These are phyloP conservation scores for Ceratobasidium sp. DNA, from an alignment of 1,284 basidiomycete genomes.

Conservation along the genomic window DNA sequence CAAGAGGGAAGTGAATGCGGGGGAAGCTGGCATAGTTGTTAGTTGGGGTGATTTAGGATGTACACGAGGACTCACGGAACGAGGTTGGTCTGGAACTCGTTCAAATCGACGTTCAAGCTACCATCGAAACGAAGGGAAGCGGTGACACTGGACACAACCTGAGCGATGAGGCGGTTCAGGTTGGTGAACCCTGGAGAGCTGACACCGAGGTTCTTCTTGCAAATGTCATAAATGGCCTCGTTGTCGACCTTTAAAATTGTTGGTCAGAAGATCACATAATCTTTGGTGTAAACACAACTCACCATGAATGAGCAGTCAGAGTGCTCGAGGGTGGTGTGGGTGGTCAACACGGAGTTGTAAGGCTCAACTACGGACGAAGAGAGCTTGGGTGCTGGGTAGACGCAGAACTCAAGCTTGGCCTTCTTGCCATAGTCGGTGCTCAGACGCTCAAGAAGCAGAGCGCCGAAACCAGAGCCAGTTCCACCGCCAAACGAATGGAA, in stretches of 20 bases:
- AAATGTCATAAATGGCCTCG: constrained; percentile 99
- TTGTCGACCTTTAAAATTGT: constrained; percentile 83
- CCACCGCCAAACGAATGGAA: constrained; percentile 99
- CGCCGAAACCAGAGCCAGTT: constrained; percentile 98
- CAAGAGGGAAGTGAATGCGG: constrained; percentile 98
- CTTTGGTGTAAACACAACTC: too few species aligned
- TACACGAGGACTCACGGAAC: constrained; percentile 75
- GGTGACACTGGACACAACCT: constrained; percentile 97
- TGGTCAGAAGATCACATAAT: too few species aligned
- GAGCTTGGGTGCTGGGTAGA: constrained; percentile 94
- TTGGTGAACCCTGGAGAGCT: constrained; percentile 90
- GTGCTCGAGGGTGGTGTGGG: constrained; percentile 98
- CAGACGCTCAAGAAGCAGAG: constrained; percentile 93
- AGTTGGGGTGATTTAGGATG: neutral
- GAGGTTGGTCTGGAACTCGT: constrained; percentile 99
- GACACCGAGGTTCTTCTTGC: constrained; percentile 93
- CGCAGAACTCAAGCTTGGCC: constrained; percentile 98
- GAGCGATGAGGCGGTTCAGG: constrained; percentile 95
- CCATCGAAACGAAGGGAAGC: constrained; percentile 98
- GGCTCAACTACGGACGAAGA: constrained; percentile 98
- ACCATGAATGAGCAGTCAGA: constrained; percentile 99
- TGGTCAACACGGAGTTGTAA: constrained; percentile 99
- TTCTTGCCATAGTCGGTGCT: constrained; percentile 99
- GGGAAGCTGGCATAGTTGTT: constrained; percentile 72
- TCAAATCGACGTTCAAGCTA: constrained; percentile 96